Evolutionary conservation across 495 filamentous ascomycete genomes (phyloP).

Genomic region (Aspergillus baeticus): DNA sequence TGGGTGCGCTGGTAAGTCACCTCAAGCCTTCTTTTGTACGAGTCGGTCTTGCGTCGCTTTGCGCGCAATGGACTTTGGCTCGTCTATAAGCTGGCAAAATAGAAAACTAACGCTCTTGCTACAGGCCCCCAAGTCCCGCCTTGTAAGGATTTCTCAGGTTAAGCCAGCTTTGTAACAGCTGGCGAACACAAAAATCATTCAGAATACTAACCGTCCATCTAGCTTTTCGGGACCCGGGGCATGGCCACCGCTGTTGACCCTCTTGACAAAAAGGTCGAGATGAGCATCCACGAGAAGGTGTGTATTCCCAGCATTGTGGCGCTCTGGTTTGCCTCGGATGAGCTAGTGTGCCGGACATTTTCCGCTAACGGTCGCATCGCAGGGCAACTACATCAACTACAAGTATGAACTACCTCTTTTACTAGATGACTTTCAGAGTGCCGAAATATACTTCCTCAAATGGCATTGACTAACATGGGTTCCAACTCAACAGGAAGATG

Average conservation of each 20-base stretch:
- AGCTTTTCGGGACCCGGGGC: constrained; percentile 53
- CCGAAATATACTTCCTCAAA: not conserved
- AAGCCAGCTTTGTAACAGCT: not conserved
- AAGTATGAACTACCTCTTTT: constrained; percentile 46
- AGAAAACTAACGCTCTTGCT: constrained; percentile 27
- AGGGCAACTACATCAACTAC: constrained; percentile 81
- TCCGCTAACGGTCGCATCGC: constrained; percentile 20
- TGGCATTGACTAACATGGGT: constrained; percentile 32
- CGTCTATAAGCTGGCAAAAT: no score
- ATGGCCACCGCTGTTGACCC: constrained; percentile 62
- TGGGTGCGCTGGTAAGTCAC: constrained; percentile 55
- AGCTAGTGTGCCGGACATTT: constrained; percentile 5
- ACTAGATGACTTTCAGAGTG: not conserved
- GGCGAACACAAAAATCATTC: not conserved
- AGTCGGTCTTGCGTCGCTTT: not conserved
- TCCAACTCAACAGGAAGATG: constrained; percentile 76
- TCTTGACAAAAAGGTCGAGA: constrained; percentile 76
- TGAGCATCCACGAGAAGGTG: constrained; percentile 74
- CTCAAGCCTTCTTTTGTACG: not conserved
- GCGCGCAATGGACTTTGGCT: constrained; percentile 3
- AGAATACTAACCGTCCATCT: constrained; percentile 25
- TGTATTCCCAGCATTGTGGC: constrained; percentile 16
- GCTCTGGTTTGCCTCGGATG: constrained; percentile 9
- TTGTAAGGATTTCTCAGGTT: constrained; percentile 43
- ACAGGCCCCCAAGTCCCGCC: constrained; percentile 51